These are phyloP conservation scores for Coemansia brasiliensis DNA, from an alignment of 192 early-diverging fungal genomes.

Conservation along the genomic window DNA sequence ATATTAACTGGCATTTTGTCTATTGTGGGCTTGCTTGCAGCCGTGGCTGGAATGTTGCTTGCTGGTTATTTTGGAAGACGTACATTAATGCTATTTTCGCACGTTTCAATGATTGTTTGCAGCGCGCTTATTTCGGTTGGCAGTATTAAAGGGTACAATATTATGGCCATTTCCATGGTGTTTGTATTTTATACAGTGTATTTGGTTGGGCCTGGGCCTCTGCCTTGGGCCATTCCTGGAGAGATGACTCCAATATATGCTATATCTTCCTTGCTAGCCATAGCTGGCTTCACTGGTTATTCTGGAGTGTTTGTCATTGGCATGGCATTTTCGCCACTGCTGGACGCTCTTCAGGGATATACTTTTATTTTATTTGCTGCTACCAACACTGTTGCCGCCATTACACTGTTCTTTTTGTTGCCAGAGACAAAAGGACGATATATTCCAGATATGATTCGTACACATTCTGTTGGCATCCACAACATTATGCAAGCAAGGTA, in stretches of 20 bases:
- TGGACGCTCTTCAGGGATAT: slow-evolving; percentile 35
- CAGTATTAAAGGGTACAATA: slow-evolving; percentile 39
- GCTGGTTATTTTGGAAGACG: slow-evolving; percentile 69
- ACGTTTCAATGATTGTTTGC: slow-evolving; percentile 59
- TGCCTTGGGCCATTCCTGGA: slow-evolving; percentile 75
- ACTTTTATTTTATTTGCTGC: slow-evolving; percentile 66
- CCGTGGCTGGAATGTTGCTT: slow-evolving; percentile 38
- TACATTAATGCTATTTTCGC: slow-evolving; percentile 64
- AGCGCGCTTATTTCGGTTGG: slow-evolving; percentile 64
- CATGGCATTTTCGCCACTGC: slow-evolving; percentile 55
- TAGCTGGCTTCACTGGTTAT: slow-evolving; percentile 72
- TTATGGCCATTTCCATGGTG: slow-evolving; percentile 60
- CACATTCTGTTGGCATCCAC: slow-evolving; percentile 47
- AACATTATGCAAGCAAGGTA: slow-evolving; percentile 25
- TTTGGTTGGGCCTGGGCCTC: slow-evolving; percentile 72
- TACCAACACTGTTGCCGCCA: slow-evolving; percentile 57
- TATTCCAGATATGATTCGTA: slow-evolving; percentile 58
- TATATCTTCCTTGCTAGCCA: slow-evolving; percentile 60
- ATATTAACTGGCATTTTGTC: slow-evolving; percentile 31
- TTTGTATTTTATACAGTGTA: slow-evolving; percentile 70
- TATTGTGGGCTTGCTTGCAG: slow-evolving; percentile 19
- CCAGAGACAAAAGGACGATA: slow-evolving; percentile 78
- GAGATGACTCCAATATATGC: slow-evolving; percentile 77
- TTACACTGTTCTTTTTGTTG: slow-evolving; percentile 62
- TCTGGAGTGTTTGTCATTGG: slow-evolving; percentile 56